These are phyloP conservation scores for Colletotrichum acutatum DNA, from an alignment of 2,329 filamentous ascomycete species.

Conservation along the genomic window DNA sequence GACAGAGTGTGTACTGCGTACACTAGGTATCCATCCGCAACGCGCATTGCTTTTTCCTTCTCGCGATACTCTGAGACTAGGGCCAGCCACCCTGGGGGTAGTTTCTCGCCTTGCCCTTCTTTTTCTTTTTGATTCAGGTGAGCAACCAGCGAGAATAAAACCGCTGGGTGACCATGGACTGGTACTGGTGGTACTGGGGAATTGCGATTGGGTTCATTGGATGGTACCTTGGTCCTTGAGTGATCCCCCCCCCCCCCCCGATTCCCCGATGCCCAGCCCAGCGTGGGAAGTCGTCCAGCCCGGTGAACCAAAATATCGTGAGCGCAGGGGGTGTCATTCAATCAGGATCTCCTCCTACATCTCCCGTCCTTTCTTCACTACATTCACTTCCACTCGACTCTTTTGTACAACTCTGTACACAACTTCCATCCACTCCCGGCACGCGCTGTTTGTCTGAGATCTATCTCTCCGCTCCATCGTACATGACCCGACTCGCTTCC, in stretches of 20 bases:
- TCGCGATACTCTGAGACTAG: constrained; percentile 33
- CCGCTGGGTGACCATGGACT: background rate
- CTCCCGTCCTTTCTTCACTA: constrained; percentile 1
- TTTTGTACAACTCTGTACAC: background rate
- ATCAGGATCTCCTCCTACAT: constrained; percentile 16
- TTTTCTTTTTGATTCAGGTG: constrained; percentile 24
- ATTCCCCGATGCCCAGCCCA: background rate
- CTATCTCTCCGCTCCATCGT: constrained; percentile 14
- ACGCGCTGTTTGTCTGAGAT: constrained; percentile 23
- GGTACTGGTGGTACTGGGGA: background rate
- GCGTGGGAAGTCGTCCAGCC: background rate
- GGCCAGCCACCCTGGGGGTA: constrained; percentile 22
- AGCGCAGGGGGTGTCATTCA: constrained; percentile 5
- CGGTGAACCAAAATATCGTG: constrained; percentile 16
- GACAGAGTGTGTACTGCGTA: background rate
- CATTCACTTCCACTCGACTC: background rate
- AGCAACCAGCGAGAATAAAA: constrained; percentile 14
- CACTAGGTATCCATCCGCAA: background rate
- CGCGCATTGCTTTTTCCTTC: constrained; percentile 28
- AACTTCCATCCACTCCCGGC: background rate
- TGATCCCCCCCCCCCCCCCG: too few relatives aligned
- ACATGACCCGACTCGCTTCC: constrained; percentile 25
- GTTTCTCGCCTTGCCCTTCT: constrained; percentile 22
- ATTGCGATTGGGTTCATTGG: background rate
- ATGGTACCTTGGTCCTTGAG: too few relatives aligned